Conservation (phyloP, 257 asterid genomes). For the Misopates orontium region DNA sequence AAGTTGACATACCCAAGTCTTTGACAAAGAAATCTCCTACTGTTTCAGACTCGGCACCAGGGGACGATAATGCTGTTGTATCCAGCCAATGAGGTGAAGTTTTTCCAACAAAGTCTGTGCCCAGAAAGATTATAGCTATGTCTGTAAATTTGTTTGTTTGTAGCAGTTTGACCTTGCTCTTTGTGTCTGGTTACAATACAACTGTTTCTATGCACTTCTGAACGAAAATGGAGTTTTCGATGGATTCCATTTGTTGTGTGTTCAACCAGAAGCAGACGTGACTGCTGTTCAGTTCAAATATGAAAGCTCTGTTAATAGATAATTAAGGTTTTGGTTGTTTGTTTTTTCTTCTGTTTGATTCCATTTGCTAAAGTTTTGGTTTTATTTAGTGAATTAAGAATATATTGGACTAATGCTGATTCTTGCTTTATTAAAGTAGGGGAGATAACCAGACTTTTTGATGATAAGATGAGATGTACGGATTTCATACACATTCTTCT, state of each 20-base stretch:
- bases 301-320: no score
- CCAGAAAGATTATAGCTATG: constrained; percentile 3
- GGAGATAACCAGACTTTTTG: not conserved
- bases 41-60: constrained; percentile 37
- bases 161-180: not conserved
- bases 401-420: no score
- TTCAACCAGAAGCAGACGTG: no score
- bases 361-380: not conserved
- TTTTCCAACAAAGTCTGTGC: not conserved
- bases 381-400: not conserved
- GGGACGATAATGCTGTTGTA: constrained; percentile 48
- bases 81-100: constrained; percentile 42
- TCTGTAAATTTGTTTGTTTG: constrained; percentile 20
- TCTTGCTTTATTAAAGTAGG: no score
- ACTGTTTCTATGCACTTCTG: constrained; percentile 20
- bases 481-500: not conserved
- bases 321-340: no score
- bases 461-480: constrained; percentile 20
- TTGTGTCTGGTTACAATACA: constrained; percentile 18
- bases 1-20: constrained; percentile 69
- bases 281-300: no score
- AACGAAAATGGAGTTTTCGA: not conserved
- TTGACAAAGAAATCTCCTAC: constrained; percentile 61
- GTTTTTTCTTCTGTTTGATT: no score
- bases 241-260: no score